These are phyloP conservation scores for Fusarium ramigenum DNA, from an alignment of 2,329 filamentous ascomycete genomes.

Conservation along the genomic window DNA sequence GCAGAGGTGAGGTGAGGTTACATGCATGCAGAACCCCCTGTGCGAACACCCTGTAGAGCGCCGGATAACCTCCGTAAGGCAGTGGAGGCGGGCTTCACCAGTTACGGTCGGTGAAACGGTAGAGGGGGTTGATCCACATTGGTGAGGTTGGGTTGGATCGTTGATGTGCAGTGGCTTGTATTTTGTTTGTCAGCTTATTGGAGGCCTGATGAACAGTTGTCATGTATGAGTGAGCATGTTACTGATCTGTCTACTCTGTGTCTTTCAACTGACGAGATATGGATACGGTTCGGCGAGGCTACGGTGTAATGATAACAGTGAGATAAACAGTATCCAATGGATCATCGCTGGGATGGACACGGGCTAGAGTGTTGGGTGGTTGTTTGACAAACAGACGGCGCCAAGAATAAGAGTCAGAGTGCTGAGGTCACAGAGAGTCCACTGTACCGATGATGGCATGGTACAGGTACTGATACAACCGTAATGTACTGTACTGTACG, in stretches of 20 bases:
- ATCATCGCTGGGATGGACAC: neutral
- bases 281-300: neutral
- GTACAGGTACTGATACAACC: neutral
- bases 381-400: conserved; percentile 1
- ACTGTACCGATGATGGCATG: conserved; percentile 25
- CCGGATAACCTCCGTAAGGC: conserved; percentile 28
- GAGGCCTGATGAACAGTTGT: neutral
- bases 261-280: neutral
- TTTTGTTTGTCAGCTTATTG: neutral
- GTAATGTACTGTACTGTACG: neutral
- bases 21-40: neutral
- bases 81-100: neutral
- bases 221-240: neutral
- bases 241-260: neutral
- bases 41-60: conserved; percentile 17
- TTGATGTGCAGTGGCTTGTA: too few species aligned
- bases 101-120: conserved; percentile 29
- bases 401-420: conserved; percentile 9
- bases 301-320: neutral
- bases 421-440: conserved; percentile 24
- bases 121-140: neutral
- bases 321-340: neutral
- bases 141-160: neutral
- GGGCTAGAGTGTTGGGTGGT: neutral
- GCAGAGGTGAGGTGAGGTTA: neutral